Percentiles rank a stretch among this genome's conserved stretches.
Evolutionary conservation across 345 rosid genomes (phyloP).

Genomic region (Euphorbia lathyris): DNA sequence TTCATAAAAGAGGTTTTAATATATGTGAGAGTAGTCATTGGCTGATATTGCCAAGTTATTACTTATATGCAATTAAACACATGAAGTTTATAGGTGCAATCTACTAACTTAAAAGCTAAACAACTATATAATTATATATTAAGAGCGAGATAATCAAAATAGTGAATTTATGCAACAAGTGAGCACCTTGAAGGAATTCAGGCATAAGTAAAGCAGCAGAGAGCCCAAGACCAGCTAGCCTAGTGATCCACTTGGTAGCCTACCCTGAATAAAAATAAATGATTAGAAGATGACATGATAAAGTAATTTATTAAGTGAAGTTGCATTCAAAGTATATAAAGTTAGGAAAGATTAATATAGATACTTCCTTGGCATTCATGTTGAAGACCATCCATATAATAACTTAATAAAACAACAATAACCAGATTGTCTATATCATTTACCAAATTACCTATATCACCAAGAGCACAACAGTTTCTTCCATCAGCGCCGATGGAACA

Average conservation of each 20-base stretch:
- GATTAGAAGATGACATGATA: slow-evolving; percentile 21
- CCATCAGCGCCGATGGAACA: too few species aligned
- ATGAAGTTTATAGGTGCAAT: not conserved
- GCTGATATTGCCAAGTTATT: too few species aligned
- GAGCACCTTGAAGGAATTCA: slow-evolving; percentile 33
- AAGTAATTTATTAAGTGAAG: not conserved
- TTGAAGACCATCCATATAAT: too few species aligned
- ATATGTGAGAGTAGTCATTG: too few species aligned
- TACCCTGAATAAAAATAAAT: slow-evolving; percentile 30
- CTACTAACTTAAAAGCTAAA: not conserved
- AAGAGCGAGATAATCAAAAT: not conserved
- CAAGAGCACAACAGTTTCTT: too few species aligned
- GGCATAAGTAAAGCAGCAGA: slow-evolving; percentile 33
- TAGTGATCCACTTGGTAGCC: slow-evolving; percentile 35
- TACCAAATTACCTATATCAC: too few species aligned
- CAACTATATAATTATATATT: not conserved
- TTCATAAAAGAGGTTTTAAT: too few species aligned
- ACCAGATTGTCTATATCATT: too few species aligned
- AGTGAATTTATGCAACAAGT: slow-evolving; percentile 2
- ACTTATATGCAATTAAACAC: too few species aligned
- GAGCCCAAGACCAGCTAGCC: slow-evolving; percentile 28
- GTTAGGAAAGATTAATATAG: not conserved
- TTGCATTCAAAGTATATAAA: slow-evolving; percentile 7
- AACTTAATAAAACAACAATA: too few species aligned
- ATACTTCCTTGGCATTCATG: not conserved